These are phyloP conservation scores for Oenanthe sinensis DNA, from an alignment of 129 eudicot genomes.

Conservation along the genomic window DNA sequence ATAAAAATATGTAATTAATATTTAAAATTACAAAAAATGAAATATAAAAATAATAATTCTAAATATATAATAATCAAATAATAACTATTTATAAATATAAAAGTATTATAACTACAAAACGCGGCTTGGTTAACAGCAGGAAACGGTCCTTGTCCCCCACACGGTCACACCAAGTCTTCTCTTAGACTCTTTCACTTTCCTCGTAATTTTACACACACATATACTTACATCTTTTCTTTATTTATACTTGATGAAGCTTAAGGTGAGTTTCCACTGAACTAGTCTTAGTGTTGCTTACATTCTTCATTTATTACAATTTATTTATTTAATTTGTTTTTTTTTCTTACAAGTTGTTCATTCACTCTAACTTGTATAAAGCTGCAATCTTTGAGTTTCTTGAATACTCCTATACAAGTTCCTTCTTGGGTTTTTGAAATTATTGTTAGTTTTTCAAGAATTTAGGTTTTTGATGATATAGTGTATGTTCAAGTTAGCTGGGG, in stretches of 20 bases:
- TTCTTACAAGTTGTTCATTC: background rate
- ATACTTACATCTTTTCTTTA: background rate
- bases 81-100: too few species aligned
- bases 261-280: background rate
- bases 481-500: background rate
- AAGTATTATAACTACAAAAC: background rate
- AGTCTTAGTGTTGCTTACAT: background rate
- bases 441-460: background rate
- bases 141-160: background rate
- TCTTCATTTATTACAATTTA: too few species aligned
- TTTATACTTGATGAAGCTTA: background rate
- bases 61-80: too few species aligned
- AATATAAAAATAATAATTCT: too few species aligned
- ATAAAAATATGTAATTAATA: too few species aligned
- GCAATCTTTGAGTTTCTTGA: background rate
- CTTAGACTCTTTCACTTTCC: background rate
- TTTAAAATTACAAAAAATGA: too few species aligned
- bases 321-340: background rate
- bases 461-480: background rate
- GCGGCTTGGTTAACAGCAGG: background rate
- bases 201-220: background rate
- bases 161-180: background rate
- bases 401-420: too few species aligned
- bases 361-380: background rate
- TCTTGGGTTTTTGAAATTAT: too few species aligned